Evolutionary conservation across 2,329 filamentous ascomycete genomes (phyloP).

Genomic region (Pezicula radicicola): DNA sequence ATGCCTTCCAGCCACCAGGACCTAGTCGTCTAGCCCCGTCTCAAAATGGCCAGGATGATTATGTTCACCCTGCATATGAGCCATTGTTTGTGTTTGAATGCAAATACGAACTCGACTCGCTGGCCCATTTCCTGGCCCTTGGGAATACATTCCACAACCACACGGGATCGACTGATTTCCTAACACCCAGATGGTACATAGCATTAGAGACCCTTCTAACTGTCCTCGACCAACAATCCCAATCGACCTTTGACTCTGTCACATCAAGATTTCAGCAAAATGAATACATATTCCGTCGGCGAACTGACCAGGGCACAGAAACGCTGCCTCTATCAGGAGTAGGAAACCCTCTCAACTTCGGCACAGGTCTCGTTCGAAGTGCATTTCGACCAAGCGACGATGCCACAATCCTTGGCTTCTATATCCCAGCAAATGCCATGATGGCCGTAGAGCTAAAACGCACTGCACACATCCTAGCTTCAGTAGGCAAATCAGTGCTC

Average conservation of each 20-base stretch:
- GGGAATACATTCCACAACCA: slow-evolving; percentile 83
- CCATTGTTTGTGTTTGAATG: slow-evolving; percentile 88
- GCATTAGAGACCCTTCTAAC: slow-evolving; percentile 73
- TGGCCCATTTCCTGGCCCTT: slow-evolving; percentile 86
- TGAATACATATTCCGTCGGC: slow-evolving; percentile 82
- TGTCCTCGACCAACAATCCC: slow-evolving; percentile 75
- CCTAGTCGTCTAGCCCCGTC: slow-evolving; percentile 71
- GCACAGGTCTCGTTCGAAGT: slow-evolving; percentile 82
- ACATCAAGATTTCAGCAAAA: slow-evolving; percentile 66
- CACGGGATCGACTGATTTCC: slow-evolving; percentile 73
- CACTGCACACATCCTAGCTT: slow-evolving; percentile 65
- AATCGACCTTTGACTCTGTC: slow-evolving; percentile 72
- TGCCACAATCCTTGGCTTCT: slow-evolving; percentile 88
- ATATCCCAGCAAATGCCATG: slow-evolving; percentile 95
- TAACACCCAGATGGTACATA: slow-evolving; percentile 73
- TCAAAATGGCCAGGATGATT: slow-evolving; percentile 78
- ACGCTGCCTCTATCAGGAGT: slow-evolving; percentile 78
- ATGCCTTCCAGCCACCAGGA: slow-evolving; percentile 93
- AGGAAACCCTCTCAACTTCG: slow-evolving; percentile 86
- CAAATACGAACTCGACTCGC: slow-evolving; percentile 96
- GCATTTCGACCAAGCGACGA: slow-evolving; percentile 96
- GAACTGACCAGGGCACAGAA: slow-evolving; percentile 81
- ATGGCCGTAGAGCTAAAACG: slow-evolving; percentile 86
- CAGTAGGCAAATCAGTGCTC: slow-evolving; percentile 49
- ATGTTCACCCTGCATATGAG: slow-evolving; percentile 84